Evolutionary conservation across 306 rosid genomes (phyloP).

Genomic region (Amphicarpaea edgeworthii): DNA sequence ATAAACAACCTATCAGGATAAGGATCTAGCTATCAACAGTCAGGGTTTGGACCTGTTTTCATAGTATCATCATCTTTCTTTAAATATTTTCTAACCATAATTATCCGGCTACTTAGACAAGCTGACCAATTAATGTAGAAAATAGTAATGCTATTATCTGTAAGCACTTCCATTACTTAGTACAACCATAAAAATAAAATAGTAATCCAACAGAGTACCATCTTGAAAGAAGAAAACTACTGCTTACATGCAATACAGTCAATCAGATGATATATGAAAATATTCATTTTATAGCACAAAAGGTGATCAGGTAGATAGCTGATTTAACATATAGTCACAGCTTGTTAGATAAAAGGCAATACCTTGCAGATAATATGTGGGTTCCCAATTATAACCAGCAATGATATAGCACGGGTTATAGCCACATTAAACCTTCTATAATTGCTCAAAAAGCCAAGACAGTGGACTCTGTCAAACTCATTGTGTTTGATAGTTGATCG

Average conservation of each 20-base stretch:
- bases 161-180: conserved; percentile 20
- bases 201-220: background rate
- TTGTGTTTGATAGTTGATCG: conserved; percentile 95
- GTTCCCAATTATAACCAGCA: conserved; percentile 87
- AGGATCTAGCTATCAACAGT: conserved; percentile 19
- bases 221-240: conserved; percentile 7
- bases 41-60: conserved; percentile 28
- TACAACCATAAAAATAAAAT: conserved; percentile 10
- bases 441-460: conserved; percentile 94
- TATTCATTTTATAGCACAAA: conserved; percentile 23
- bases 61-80: background rate
- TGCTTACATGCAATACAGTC: conserved; percentile 18
- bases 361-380: conserved; percentile 91
- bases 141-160: background rate
- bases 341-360: conserved; percentile 43
- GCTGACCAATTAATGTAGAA: conserved; percentile 23
- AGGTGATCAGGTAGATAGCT: conserved; percentile 17
- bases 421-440: conserved; percentile 93
- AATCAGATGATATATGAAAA: conserved; percentile 10
- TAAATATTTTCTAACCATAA: conserved; percentile 26
- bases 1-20: conserved; percentile 40
- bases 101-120: conserved; percentile 29
- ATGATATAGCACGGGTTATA: conserved; percentile 84
- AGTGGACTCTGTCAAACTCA: conserved; percentile 78
- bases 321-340: conserved; percentile 4